phyloP scores from a whole-genome alignment of 2,329 filamentous ascomycete genomes.

The Grosmannia huntii region DNA sequence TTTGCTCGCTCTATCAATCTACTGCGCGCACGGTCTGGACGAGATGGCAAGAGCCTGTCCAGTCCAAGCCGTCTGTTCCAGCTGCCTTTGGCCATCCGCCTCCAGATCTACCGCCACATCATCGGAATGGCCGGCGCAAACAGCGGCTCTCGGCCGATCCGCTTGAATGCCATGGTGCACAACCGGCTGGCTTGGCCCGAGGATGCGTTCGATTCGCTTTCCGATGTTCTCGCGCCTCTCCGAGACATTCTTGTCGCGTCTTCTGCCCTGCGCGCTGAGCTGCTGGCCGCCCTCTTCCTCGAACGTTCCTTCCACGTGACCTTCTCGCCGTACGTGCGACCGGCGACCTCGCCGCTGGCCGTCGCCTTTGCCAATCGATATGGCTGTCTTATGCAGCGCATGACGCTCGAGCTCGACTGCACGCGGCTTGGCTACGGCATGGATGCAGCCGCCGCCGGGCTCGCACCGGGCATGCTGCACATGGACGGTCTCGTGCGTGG shows the following conservation, averaged over 20 bases:
- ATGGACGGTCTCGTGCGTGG: constrained; percentile 16
- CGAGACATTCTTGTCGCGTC: not conserved
- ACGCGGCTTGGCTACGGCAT: constrained; percentile 23
- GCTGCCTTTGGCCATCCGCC: not conserved
- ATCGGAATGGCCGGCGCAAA: not conserved
- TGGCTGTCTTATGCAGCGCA: constrained; percentile 20
- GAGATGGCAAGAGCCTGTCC: not conserved
- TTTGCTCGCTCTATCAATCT: not conserved
- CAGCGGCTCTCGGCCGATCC: constrained; percentile 1
- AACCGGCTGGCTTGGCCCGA: constrained; percentile 22
- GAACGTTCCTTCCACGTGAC: constrained; percentile 24
- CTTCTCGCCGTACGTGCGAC: constrained; percentile 24
- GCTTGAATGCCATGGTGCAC: constrained; percentile 18
- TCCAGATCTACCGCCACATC: not conserved
- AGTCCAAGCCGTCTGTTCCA: not conserved
- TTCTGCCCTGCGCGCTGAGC: constrained; percentile 23
- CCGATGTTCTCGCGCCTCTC: constrained; percentile 11
- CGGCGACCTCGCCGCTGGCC: constrained; percentile 20
- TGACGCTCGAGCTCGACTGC: constrained; percentile 29
- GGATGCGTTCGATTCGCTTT: constrained; percentile 20
- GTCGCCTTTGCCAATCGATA: constrained; percentile 23
- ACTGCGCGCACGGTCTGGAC: not conserved
- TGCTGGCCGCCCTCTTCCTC: constrained; percentile 23
- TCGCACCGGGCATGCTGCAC: constrained; percentile 15
- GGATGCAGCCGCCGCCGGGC: constrained; percentile 11